phyloP scores from a whole-genome alignment of 2,329 filamentous ascomycete genomes.

The Cercospora berteroae region DNA sequence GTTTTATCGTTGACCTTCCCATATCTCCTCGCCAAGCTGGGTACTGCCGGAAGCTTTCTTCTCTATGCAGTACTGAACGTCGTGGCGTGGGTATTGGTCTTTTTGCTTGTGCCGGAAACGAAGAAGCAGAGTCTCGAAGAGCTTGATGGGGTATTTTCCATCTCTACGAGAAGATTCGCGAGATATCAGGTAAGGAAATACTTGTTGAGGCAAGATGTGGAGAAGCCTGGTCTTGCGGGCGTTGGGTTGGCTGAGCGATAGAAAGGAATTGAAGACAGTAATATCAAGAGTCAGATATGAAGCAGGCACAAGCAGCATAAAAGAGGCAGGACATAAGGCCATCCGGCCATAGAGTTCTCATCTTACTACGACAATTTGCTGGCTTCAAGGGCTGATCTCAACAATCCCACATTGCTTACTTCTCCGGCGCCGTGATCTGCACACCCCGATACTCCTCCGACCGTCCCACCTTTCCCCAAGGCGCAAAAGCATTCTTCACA shows the following conservation, averaged over 20 bases:
- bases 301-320: not conserved
- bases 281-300: not conserved
- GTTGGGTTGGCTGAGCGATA: not conserved
- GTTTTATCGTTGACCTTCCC: constrained; percentile 45
- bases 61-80: constrained; percentile 59
- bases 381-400: not conserved
- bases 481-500: constrained; percentile 39
- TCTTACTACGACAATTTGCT: not conserved
- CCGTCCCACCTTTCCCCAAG: constrained; percentile 29
- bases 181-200: not conserved
- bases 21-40: constrained; percentile 49
- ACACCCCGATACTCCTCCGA: not conserved
- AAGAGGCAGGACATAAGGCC: not conserved
- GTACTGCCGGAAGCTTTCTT: constrained; percentile 52
- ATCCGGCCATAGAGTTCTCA: not conserved
- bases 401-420: not conserved
- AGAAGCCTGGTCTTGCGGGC: not conserved
- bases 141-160: constrained; percentile 52
- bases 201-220: not conserved
- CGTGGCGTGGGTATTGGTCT: constrained; percentile 51
- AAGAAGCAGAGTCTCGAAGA: constrained; percentile 50
- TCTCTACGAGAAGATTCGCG: constrained; percentile 39
- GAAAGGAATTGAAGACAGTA: not conserved
- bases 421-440: constrained; percentile 22
- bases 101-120: constrained; percentile 48